phyloP scores from a whole-genome alignment of 2,329 filamentous ascomycete species.

The Onygena corvina region DNA sequence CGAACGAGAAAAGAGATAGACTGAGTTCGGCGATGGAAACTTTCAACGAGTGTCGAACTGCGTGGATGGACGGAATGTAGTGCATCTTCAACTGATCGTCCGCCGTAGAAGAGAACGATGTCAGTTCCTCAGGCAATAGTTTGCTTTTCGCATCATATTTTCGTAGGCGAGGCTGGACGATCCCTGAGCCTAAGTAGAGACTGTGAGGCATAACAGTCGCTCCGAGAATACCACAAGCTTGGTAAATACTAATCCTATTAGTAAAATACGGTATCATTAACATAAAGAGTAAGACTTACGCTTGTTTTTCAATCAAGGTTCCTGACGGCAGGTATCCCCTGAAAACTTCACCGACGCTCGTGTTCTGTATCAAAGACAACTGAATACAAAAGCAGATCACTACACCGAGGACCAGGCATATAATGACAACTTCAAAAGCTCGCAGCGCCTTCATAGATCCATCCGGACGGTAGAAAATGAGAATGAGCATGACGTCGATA shows the following conservation, averaged over 20 bases:
- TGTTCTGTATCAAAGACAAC: slow-evolving; percentile 40
- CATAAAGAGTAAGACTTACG: slow-evolving; percentile 25
- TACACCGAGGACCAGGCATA: slow-evolving; percentile 43
- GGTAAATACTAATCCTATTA: slow-evolving; percentile 35
- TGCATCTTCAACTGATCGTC: slow-evolving; percentile 39
- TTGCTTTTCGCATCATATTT: slow-evolving; percentile 36
- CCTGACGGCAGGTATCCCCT: slow-evolving; percentile 44
- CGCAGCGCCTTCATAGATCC: slow-evolving; percentile 42
- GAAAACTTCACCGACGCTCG: slow-evolving; percentile 43
- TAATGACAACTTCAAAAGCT: slow-evolving; percentile 45
- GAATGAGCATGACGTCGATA: slow-evolving; percentile 44
- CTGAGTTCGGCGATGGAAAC: slow-evolving; percentile 60
- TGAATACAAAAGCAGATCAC: slow-evolving; percentile 48
- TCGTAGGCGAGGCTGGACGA: slow-evolving; percentile 43
- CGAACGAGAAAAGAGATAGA: slow-evolving; percentile 67
- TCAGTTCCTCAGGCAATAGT: slow-evolving; percentile 20
- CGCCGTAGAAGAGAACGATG: slow-evolving; percentile 18
- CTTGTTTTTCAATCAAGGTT: slow-evolving; percentile 41
- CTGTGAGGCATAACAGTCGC: slow-evolving; percentile 50
- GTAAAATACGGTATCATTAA: slow-evolving; percentile 8
- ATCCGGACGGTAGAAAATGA: slow-evolving; percentile 44
- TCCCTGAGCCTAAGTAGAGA: slow-evolving; percentile 45
- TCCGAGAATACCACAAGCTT: slow-evolving; percentile 42
- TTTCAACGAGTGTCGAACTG: slow-evolving; percentile 62
- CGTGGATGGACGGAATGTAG: slow-evolving; percentile 58